Conservation (phyloP, 345 rosid species). For the Eutrema heterophyllum region DNA sequence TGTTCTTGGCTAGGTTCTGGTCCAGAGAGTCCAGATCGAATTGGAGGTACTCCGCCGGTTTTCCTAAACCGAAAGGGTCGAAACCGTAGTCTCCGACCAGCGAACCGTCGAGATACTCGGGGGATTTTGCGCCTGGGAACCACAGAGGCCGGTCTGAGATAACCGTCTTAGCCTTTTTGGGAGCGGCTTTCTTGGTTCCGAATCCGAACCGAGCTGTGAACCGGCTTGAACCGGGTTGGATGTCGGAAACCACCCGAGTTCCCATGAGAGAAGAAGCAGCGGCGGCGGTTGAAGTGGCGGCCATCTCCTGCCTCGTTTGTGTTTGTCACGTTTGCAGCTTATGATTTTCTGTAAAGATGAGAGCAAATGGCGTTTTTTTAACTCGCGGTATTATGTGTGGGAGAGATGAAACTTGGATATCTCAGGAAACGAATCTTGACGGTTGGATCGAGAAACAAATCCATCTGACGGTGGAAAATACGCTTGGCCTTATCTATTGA, state of each 20-base stretch:
- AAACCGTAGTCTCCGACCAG: slow-evolving; percentile 83
- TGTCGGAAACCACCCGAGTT: slow-evolving; percentile 31
- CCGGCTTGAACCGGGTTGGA: slow-evolving; percentile 28
- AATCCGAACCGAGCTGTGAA: slow-evolving; percentile 59
- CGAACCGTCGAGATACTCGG: slow-evolving; percentile 76
- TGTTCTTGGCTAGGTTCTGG: slow-evolving; percentile 86
- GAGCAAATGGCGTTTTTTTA: slow-evolving; percentile 18
- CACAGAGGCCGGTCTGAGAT: slow-evolving; percentile 51
- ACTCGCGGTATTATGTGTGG: background rate
- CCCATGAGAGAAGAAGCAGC: slow-evolving; percentile 52
- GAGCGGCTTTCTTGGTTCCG: slow-evolving; percentile 32
- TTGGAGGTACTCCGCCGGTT: slow-evolving; percentile 85
- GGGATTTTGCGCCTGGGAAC: slow-evolving; percentile 70
- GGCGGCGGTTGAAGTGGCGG: slow-evolving; percentile 55
- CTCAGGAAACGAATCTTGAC: background rate
- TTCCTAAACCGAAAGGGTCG: slow-evolving; percentile 76
- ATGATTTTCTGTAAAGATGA: background rate
- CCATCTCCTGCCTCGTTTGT: slow-evolving; percentile 31
- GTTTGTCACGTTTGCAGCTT: background rate
- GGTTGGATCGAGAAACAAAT: slow-evolving; percentile 22
- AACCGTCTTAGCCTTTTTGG: slow-evolving; percentile 24
- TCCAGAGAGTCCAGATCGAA: slow-evolving; percentile 72
- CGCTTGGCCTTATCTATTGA: slow-evolving; percentile 19
- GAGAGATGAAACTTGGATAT: slow-evolving; percentile 15
- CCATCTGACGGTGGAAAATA: slow-evolving; percentile 27